Base-by-base conservation (phyloP, 164 flowering plant species). In the Protea cynaroides region DNA sequence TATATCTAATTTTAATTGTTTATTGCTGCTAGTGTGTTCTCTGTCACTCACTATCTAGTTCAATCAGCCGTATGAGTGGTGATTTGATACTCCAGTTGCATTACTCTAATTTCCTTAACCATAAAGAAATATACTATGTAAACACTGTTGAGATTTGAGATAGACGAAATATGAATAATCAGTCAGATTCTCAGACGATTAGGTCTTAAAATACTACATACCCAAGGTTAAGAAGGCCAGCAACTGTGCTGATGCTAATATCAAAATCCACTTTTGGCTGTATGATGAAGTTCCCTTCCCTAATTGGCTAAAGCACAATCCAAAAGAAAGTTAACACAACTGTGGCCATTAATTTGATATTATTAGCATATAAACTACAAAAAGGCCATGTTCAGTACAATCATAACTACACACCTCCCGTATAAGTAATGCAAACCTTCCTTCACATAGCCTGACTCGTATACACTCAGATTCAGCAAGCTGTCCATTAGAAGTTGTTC, bases 201-300 rank as follows among this genome's bases (percentile, higher is more conserved):
- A 29, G 34, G 34, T 29, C 34, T 29, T 29, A 29, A 29, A 6
- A 40, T 40, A 59, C 43, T 8, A 55, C 87, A 76, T 77, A 95
- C 99, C 99, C 99, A 69, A 95, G 96, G 74, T 95, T 90, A 52
- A 95, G 92, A 76, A 95, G 99, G 51, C 99, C 99, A 70, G 94
- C 82, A 64, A 95, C 99, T 21, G 97, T 92, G 79, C 79, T 83
- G 57, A 86, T 82, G 82, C 97, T 88, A 61, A 92, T 95, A 74
- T 95, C 99, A 77, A 95, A 95, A 76, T 95, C 99, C 77, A 95
- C 97, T 81, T 95, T 95, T 36, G 99, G 99, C 71, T 95, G 99
- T 75, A 95, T 84, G 69, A 95, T 92, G 77, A 85, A 92, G 77
- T 90, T 78, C 49, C 99, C 99, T 81, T 95, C 99, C 80, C 86